Percentiles rank a stretch among this genome's conserved stretches.
phyloP scores from a whole-genome alignment of 176 grass and related monocot genomes.

The Ensete glaucum region DNA sequence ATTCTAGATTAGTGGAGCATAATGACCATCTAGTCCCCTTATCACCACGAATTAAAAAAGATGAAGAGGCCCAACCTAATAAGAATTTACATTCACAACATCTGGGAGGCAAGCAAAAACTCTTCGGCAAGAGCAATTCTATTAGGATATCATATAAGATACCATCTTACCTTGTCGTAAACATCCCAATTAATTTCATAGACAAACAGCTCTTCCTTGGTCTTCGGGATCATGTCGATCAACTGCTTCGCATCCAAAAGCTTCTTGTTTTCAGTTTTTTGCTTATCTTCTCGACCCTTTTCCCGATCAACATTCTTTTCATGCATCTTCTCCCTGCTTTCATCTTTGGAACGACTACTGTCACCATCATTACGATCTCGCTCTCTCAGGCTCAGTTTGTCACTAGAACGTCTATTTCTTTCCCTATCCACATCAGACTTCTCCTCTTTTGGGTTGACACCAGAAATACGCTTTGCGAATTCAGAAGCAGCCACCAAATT shows the following conservation, averaged over 20 bases:
- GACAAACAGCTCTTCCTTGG: slow-evolving; percentile 92
- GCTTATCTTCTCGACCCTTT: slow-evolving; percentile 51
- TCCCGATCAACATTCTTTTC: slow-evolving; percentile 36
- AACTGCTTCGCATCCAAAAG: slow-evolving; percentile 92
- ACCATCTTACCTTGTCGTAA: slow-evolving; percentile 81
- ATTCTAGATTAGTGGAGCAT: no score
- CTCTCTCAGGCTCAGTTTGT: slow-evolving; percentile 54
- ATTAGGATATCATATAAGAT: neutral
- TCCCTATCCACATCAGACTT: slow-evolving; percentile 46
- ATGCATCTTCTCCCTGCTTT: slow-evolving; percentile 40
- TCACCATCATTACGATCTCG: slow-evolving; percentile 46
- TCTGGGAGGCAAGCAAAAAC: neutral
- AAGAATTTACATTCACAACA: neutral
- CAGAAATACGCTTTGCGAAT: slow-evolving; percentile 73
- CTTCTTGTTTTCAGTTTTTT: slow-evolving; percentile 65
- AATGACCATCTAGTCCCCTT: no score
- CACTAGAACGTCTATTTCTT: slow-evolving; percentile 53
- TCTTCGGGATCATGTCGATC: slow-evolving; percentile 98
- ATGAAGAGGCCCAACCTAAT: neutral
- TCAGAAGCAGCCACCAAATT: slow-evolving; percentile 81
- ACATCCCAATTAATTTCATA: slow-evolving; percentile 85
- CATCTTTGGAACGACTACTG: slow-evolving; percentile 22
- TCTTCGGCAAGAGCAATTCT: neutral
- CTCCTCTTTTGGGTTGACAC: slow-evolving; percentile 63
- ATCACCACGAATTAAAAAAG: neutral